Base-by-base conservation (phyloP, 257 asterid genomes). In the Capsicum baccatum region DNA sequence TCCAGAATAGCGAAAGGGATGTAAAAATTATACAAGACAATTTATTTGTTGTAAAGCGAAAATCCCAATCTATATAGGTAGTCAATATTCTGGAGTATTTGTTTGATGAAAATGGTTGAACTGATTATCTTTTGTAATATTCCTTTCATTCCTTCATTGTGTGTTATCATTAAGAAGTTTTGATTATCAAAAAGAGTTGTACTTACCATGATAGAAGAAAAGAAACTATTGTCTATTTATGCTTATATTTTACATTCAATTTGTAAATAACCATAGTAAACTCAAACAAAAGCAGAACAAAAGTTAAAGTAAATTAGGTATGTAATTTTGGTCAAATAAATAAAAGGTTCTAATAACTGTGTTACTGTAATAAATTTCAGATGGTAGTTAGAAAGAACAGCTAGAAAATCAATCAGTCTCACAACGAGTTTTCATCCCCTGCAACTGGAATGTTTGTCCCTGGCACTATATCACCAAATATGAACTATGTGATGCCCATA, bases 361-460 rank as follows among this genome's bases (percentile, higher is more conserved):
- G 57, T 47, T 73, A 73, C 35, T 73, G 80, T 42, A 42, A 64
- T 50, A 44, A 15, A 14, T 86, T 73, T 85, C 93, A 94, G 98
- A 90, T 70, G 89, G 89, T 86, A 90, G 93, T 85, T 95, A 92
- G 90, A 90, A 91, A 47, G 92, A 89, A 67, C 97, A 90, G 89
- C 93, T 89, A 83, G 94, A 91, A 87, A 91, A 85, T 84, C 92
- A 87, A 33, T 44, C 90, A 87, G 82, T 83, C 92, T 14, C 91
- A 88, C n/a, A 58, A 71, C 82, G 91, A 89, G 79, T 86, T 92
- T 70, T 85, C 95, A 80, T 91, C 98, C 88, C 91, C 90, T 21
- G 89, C 89, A 79, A 89, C 90, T 85, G 95, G 91, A 79, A 88
- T 85, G 79, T 86, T 90, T 73, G 93, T 84, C 83, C 90, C 93